Percentiles rank a stretch among this genome's conserved stretches.
These are phyloP conservation scores for Leccinum solheimii DNA, from an alignment of 1,284 basidiomycete species.

Conservation along the genomic window DNA sequence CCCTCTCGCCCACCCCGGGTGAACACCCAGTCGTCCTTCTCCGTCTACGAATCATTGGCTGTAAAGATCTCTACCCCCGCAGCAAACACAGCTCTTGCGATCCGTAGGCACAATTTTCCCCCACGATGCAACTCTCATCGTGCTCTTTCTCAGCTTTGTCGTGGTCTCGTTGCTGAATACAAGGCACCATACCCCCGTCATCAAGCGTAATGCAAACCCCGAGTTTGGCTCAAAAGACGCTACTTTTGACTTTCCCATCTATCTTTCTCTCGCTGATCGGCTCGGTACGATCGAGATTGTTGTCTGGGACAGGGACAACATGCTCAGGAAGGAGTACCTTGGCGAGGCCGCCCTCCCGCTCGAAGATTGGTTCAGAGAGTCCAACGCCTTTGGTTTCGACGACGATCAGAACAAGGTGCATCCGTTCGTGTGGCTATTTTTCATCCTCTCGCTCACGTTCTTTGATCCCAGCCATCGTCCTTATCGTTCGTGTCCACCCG, in stretches of 20 bases:
- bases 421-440: constrained; percentile 24
- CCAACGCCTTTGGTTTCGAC: constrained; percentile 53
- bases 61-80: constrained; percentile 59
- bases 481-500: constrained; percentile 66
- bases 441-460: background rate
- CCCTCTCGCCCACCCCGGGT: constrained; percentile 53
- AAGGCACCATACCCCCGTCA: constrained; percentile 77
- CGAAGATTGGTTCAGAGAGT: constrained; percentile 76
- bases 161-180: constrained; percentile 65
- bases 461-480: constrained; percentile 47
- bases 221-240: constrained; percentile 69
- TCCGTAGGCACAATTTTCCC: constrained; percentile 52
- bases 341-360: constrained; percentile 82
- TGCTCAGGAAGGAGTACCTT: constrained; percentile 85
- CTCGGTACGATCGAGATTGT: constrained; percentile 83
- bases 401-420: constrained; percentile 58
- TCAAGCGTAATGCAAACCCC: constrained; percentile 80
- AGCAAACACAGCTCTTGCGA: constrained; percentile 69
- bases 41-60: constrained; percentile 65
- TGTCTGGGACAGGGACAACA: constrained; percentile 90
- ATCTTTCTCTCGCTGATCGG: constrained; percentile 69
- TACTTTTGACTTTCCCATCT: constrained; percentile 86
- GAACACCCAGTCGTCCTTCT: constrained; percentile 67
- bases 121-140: background rate
- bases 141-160: constrained; percentile 58